phyloP scores from a whole-genome alignment of 2,329 filamentous ascomycete genomes.

The Penicillium sclerotigenum region DNA sequence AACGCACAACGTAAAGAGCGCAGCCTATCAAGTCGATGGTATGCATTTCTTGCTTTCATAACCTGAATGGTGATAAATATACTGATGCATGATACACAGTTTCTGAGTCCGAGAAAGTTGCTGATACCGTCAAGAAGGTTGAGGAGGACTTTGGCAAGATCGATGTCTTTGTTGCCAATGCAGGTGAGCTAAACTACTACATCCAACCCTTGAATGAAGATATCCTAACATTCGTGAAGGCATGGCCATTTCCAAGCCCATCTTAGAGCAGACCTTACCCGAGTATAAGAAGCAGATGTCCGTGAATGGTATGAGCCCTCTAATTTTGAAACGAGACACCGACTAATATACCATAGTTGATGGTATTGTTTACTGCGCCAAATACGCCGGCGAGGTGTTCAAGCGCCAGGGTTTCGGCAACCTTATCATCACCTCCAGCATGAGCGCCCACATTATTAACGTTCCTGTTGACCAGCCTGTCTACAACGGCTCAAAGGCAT shows the following conservation, averaged over 20 bases:
- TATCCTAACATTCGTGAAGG: slow-evolving; percentile 31
- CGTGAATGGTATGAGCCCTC: slow-evolving; percentile 50
- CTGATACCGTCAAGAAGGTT: no score
- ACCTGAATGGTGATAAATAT: no score
- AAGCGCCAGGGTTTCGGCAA: slow-evolving; percentile 41
- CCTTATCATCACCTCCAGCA: slow-evolving; percentile 53
- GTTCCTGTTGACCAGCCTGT: slow-evolving; percentile 54
- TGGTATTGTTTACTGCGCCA: slow-evolving; percentile 48
- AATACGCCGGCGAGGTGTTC: slow-evolving; percentile 47
- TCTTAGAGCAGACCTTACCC: slow-evolving; percentile 53
- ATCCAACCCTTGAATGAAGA: not conserved
- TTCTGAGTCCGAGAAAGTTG: slow-evolving; percentile 39
- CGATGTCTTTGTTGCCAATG: slow-evolving; percentile 47
- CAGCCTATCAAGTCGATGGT: no score
- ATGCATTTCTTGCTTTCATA: no score
- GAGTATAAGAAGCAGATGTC: slow-evolving; percentile 54
- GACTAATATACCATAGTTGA: no score
- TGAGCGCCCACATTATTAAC: slow-evolving; percentile 52
- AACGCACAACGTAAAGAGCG: no score
- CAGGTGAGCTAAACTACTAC: slow-evolving; percentile 38
- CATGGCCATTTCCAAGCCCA: slow-evolving; percentile 54
- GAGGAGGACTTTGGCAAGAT: slow-evolving; percentile 43
- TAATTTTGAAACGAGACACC: no score
- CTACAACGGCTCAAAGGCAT: slow-evolving; percentile 58
- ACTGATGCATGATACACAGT: no score